Base-by-base conservation (phyloP, 2,329 filamentous ascomycete genomes). In the Mycosphaerella sp. region DNA sequence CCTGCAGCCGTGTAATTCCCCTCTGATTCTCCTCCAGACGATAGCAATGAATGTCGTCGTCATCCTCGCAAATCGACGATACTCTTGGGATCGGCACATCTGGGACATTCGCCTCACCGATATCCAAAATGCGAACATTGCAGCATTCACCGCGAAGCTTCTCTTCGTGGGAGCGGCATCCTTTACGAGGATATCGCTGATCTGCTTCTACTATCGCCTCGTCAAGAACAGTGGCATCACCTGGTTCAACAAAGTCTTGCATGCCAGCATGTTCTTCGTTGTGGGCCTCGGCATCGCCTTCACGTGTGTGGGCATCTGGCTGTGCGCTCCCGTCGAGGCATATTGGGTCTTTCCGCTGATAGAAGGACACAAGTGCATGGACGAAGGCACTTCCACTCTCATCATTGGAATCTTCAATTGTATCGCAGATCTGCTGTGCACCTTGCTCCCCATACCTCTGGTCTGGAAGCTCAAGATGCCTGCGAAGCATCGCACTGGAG, bases 121-220 rank as follows among this genome's bases (percentile, higher is more conserved):
- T 52, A 59, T 63, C 4, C 50, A 61, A 49, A 47, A 43, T 21
- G 64, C 66, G 4, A 57, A 59, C 17, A 71, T 72, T 49, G 66
- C 73, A 12, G 73, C 70, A 2, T 68, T 75, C 58, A 59, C 63
- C 1, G 66, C 72, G 3, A 75, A 75, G 55, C 45, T 72, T 6
- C 58, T 71, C 4, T 75, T 74, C 54, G 67, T 66, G 1, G 58
- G 66, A 10, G 71, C 72, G 1, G 64, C 72, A 0, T 70, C 68
- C 0, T 74, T 73, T 50, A 74, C 71, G 0, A 63, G 73, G 13
- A 61, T 73, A 13, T 73, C 71, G 0, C 61, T 75, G 7, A 68
- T 74, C 30, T 70, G 64, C 56, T 73, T 75, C 58, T 76, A 75
- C 55, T 74, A 73, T 46, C 68, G 73, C 10, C 62, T 75, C 8